A percentile compares a stretch with the other conserved stretches of the same genome.
These are phyloP conservation scores for Scortechinia acanthostroma DNA, from an alignment of 2,329 filamentous ascomycete species.

Conservation along the genomic window DNA sequence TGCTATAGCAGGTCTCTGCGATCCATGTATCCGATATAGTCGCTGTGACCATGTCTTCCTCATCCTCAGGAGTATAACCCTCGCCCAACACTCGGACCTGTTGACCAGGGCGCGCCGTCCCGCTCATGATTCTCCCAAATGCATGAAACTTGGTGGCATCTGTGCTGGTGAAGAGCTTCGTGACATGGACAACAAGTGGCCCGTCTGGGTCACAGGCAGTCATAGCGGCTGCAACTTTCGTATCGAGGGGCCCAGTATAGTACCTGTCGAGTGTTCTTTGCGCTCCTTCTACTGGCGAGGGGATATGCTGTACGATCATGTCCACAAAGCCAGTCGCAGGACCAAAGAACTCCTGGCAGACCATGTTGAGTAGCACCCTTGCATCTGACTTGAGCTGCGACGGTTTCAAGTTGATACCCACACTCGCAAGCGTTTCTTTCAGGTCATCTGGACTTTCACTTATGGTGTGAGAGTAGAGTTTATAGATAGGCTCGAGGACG, in stretches of 20 bases:
- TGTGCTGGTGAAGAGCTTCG: slow-evolving; percentile 82
- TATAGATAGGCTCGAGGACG: slow-evolving; percentile 93
- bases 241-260: slow-evolving; percentile 85
- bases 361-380: slow-evolving; percentile 77
- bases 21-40: slow-evolving; percentile 84
- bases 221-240: slow-evolving; percentile 75
- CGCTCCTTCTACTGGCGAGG: slow-evolving; percentile 75
- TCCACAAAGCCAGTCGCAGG: slow-evolving; percentile 85
- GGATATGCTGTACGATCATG: slow-evolving; percentile 85
- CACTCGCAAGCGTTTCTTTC: slow-evolving; percentile 66
- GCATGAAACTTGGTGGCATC: slow-evolving; percentile 89
- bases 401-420: slow-evolving; percentile 84
- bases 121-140: slow-evolving; percentile 86
- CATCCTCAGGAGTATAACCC: slow-evolving; percentile 90
- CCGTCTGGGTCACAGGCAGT: slow-evolving; percentile 78
- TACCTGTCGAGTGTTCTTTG: slow-evolving; percentile 73
- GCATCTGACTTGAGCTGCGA: slow-evolving; percentile 87
- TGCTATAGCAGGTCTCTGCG: slow-evolving; percentile 85
- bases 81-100: slow-evolving; percentile 89
- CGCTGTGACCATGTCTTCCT: slow-evolving; percentile 90
- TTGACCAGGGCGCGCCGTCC: slow-evolving; percentile 74
- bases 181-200: slow-evolving; percentile 82
- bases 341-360: slow-evolving; percentile 94
- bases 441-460: slow-evolving; percentile 82
- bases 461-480: slow-evolving; percentile 90